Evolutionary conservation across 169 alveolate genomes (phyloP).

Genomic region (Babesia caballi): DNA sequence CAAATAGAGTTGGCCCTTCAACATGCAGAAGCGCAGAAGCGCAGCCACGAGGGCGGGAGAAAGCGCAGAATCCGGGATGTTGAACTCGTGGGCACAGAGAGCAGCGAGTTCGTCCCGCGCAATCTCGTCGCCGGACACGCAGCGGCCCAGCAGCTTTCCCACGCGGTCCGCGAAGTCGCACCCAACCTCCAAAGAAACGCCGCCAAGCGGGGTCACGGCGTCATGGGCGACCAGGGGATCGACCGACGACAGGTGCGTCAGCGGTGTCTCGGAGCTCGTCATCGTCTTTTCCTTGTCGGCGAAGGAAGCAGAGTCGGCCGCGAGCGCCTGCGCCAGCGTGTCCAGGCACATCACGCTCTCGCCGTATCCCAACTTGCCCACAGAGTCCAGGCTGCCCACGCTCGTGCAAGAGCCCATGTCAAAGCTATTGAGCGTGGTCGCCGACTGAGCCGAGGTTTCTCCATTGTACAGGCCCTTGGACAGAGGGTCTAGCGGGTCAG

Average conservation of each 20-base stretch:
- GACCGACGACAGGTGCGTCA: constrained; percentile 45
- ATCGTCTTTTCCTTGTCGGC: constrained; percentile 9
- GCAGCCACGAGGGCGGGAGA: constrained; percentile 13
- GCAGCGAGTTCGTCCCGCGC: constrained; percentile 45
- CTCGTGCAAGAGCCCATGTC: not conserved
- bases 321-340: constrained; percentile 29
- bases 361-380: constrained; percentile 9
- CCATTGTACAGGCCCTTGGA: constrained; percentile 14
- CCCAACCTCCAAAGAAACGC: constrained; percentile 18
- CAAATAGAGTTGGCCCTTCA: constrained; percentile 29
- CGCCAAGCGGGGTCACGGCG: constrained; percentile 52
- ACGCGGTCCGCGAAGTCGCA: constrained; percentile 55
- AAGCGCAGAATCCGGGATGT: constrained; percentile 7
- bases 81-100: constrained; percentile 41
- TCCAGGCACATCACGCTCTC: constrained; percentile 32
- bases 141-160: constrained; percentile 40
- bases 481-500: constrained; percentile 1
- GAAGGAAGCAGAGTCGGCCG: constrained; percentile 27
- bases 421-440: constrained; percentile 10
- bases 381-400: not conserved
- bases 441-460: not conserved
- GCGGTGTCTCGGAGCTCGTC: constrained; percentile 31
- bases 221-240: constrained; percentile 33
- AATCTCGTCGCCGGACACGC: constrained; percentile 35
- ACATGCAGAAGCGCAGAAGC: constrained; percentile 38